phyloP scores from a whole-genome alignment of 2,329 filamentous ascomycete species.

The Apiospora pterosperma region DNA sequence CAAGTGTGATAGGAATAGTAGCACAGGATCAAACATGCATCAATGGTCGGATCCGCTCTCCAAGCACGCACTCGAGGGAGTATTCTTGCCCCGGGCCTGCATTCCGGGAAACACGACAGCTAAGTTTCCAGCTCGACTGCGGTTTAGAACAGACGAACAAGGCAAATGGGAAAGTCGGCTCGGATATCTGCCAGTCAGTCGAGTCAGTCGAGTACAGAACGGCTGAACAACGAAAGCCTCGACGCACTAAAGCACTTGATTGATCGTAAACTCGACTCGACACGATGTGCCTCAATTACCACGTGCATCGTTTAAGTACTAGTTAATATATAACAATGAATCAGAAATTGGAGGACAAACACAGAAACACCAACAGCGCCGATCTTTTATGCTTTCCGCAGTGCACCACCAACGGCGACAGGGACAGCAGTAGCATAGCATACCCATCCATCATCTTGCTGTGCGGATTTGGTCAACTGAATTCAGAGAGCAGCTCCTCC shows the following conservation, averaged over 20 bases:
- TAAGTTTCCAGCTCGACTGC: neutral
- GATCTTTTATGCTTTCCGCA: neutral
- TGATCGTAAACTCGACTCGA: neutral
- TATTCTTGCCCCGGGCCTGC: neutral
- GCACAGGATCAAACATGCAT: neutral
- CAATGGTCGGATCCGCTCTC: neutral
- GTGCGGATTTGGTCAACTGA: neutral
- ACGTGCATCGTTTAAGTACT: neutral
- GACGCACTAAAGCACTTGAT: neutral
- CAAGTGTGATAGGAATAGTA: neutral
- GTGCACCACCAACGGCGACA: neutral
- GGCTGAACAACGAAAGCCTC: neutral
- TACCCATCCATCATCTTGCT: neutral
- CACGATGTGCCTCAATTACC: neutral
- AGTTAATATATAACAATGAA: neutral
- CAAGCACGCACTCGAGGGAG: neutral
- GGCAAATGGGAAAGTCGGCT: neutral
- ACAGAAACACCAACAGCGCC: neutral
- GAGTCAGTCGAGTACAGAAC: neutral
- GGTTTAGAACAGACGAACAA: neutral
- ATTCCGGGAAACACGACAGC: neutral
- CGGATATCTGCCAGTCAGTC: neutral
- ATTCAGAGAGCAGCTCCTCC: neutral
- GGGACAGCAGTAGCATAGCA: neutral
- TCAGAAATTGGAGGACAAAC: neutral